phyloP scores from a whole-genome alignment of 176 grass and related monocot genomes.

The Zoysia japonica region DNA sequence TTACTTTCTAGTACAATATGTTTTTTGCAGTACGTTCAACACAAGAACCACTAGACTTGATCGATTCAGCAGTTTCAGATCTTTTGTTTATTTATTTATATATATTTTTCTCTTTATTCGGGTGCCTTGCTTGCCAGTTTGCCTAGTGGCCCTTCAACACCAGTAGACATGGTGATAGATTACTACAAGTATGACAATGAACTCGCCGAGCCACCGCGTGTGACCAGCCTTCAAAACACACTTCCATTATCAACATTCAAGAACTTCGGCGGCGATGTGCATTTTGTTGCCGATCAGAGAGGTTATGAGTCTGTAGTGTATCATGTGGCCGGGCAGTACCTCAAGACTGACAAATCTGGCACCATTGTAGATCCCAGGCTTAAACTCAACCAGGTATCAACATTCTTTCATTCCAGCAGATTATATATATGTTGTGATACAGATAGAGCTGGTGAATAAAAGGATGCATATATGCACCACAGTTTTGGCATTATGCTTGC shows the following conservation, averaged over 20 bases:
- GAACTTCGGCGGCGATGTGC: slow-evolving; percentile 48
- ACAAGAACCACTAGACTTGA: too few species aligned
- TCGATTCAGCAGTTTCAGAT: too few species aligned
- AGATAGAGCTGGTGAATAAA: too few species aligned
- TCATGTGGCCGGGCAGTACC: slow-evolving; percentile 57
- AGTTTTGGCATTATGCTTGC: too few species aligned
- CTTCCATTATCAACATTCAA: slow-evolving; percentile 46
- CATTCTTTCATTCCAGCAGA: too few species aligned
- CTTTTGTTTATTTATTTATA: too few species aligned
- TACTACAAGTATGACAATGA: slow-evolving; percentile 70
- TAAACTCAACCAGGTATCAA: slow-evolving; percentile 43
- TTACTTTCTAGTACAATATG: too few species aligned
- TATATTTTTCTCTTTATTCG: too few species aligned
- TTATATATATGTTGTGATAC: too few species aligned
- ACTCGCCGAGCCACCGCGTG: slow-evolving; percentile 53
- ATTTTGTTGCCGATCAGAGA: slow-evolving; percentile 65
- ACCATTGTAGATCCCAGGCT: slow-evolving; percentile 55
- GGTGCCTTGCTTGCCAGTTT: too few species aligned
- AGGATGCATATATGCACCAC: too few species aligned
- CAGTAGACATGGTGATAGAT: slow-evolving; percentile 68
- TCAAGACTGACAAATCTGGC: slow-evolving; percentile 39
- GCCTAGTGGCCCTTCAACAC: slow-evolving; percentile 27
- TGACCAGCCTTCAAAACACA: slow-evolving; percentile 65
- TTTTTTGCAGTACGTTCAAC: too few species aligned
- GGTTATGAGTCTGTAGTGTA: slow-evolving; percentile 60